These are phyloP conservation scores for Oryza officinalis DNA, from an alignment of 176 grass and related monocot species.

Conservation along the genomic window DNA sequence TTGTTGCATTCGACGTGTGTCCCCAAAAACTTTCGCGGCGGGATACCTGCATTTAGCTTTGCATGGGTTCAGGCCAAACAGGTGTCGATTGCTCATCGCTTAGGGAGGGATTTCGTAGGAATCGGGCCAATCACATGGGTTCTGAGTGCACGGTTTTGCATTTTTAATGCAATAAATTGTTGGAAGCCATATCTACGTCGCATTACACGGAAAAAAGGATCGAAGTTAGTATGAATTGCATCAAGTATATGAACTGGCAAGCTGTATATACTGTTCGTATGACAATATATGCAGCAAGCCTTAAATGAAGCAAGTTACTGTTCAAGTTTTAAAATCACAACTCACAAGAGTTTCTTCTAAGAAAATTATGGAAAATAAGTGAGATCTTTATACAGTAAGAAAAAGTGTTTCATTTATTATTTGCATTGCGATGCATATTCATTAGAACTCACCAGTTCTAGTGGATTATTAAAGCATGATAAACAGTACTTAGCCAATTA, in stretches of 20 bases:
- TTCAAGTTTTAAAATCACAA: no score
- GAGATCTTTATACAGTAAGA: background rate
- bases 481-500: background rate
- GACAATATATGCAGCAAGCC: background rate
- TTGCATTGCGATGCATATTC: background rate
- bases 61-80: slow-evolving; percentile 34
- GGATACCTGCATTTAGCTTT: slow-evolving; percentile 16
- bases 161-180: slow-evolving; percentile 41
- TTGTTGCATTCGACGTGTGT: slow-evolving; percentile 21
- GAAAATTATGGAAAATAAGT: background rate
- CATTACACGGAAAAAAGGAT: slow-evolving; percentile 22
- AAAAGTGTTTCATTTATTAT: background rate
- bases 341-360: background rate
- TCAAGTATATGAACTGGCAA: background rate
- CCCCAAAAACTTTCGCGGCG: slow-evolving; percentile 17
- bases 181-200: slow-evolving; percentile 21
- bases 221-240: background rate
- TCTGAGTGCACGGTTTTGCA: slow-evolving; percentile 32
- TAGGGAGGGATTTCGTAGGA: background rate
- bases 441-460: background rate
- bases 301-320: slow-evolving; percentile 6
- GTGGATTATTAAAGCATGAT: background rate
- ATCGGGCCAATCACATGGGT: slow-evolving; percentile 39
- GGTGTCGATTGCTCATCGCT: slow-evolving; percentile 45
- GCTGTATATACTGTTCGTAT: slow-evolving; percentile 6